A percentile compares a stretch with the other conserved stretches of the same genome.
Conservation (phyloP, 495 filamentous ascomycete species). For the Oidiodendron maius region DNA sequence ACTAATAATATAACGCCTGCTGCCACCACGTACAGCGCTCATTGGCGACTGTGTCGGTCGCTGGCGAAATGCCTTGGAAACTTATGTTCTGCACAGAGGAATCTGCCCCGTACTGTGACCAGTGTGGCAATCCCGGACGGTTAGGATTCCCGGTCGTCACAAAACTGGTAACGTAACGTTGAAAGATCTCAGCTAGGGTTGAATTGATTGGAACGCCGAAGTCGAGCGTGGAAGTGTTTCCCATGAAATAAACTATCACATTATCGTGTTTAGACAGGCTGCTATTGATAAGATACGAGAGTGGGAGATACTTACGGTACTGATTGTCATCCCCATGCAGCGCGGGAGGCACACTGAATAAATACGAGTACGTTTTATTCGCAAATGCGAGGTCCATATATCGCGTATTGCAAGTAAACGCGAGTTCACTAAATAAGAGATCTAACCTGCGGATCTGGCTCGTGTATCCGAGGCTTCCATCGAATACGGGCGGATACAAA, state of each 20-base stretch:
- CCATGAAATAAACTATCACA: conserved; percentile 46
- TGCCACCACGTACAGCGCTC: conserved; percentile 39
- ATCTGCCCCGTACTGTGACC: conserved; percentile 14
- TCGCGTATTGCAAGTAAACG: conserved; percentile 46
- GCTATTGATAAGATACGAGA: too few species aligned
- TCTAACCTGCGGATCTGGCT: conserved; percentile 31
- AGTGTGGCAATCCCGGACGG: conserved; percentile 7
- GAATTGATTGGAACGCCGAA: conserved; percentile 13
- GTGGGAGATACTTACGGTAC: too few species aligned
- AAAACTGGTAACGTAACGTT: conserved; percentile 57
- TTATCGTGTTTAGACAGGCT: too few species aligned
- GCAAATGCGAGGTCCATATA: conserved; percentile 26
- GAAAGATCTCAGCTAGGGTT: conserved; percentile 40
- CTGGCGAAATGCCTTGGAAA: too few species aligned
- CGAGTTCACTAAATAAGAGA: conserved; percentile 29
- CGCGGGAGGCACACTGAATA: conserved; percentile 55
- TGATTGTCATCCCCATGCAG: conserved; percentile 45
- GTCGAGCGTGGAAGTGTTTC: conserved; percentile 25
- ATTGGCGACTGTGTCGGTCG: conserved; percentile 19
- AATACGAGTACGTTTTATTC: conserved; percentile 43
- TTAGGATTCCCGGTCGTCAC: conserved; percentile 31
- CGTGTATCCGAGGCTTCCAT: conserved; percentile 36
- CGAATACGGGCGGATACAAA: conserved; percentile 27
- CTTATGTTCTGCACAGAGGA: conserved; percentile 13
- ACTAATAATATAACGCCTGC: conserved; percentile 27